These are phyloP conservation scores for Alternaria ventricosa DNA, from an alignment of 2,329 filamentous ascomycete genomes.

Conservation along the genomic window DNA sequence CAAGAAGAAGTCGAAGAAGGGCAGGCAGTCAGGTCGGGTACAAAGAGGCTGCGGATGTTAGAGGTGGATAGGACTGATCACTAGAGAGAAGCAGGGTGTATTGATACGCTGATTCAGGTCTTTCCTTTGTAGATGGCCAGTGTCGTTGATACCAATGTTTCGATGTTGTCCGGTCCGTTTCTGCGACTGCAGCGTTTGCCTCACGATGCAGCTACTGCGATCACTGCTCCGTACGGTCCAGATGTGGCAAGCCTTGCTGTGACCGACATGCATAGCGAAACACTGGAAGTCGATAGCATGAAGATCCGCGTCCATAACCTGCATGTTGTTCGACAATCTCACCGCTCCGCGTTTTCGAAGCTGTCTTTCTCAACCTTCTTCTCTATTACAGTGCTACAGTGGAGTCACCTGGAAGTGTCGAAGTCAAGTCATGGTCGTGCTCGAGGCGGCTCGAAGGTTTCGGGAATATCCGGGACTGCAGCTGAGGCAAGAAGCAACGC, in stretches of 20 bases:
- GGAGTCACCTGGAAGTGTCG: not conserved
- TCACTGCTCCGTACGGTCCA: not conserved
- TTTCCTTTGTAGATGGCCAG: not conserved
- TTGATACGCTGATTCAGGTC: not conserved
- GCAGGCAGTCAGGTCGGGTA: not conserved
- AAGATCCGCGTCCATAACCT: not conserved
- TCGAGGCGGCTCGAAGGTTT: slow-evolving; percentile 2
- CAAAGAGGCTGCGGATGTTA: not conserved
- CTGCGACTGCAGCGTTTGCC: not conserved
- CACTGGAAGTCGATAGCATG: not conserved
- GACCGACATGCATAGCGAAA: slow-evolving; percentile 1
- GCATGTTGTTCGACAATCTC: not conserved
- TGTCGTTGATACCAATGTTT: not conserved
- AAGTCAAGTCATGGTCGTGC: not conserved
- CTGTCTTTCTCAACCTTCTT: not conserved
- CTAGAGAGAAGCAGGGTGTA: not conserved
- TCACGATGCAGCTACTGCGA: not conserved
- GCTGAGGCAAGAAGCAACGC: slow-evolving; percentile 11
- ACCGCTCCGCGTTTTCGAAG: not conserved
- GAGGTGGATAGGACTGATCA: not conserved
- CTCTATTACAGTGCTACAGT: not conserved
- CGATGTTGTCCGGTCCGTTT: not conserved
- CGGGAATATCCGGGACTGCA: slow-evolving; percentile 21
- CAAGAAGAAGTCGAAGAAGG: not conserved
- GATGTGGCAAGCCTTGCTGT: not conserved